Conservation (phyloP, 441 rosid species). For the Gossypium davidsonii region DNA sequence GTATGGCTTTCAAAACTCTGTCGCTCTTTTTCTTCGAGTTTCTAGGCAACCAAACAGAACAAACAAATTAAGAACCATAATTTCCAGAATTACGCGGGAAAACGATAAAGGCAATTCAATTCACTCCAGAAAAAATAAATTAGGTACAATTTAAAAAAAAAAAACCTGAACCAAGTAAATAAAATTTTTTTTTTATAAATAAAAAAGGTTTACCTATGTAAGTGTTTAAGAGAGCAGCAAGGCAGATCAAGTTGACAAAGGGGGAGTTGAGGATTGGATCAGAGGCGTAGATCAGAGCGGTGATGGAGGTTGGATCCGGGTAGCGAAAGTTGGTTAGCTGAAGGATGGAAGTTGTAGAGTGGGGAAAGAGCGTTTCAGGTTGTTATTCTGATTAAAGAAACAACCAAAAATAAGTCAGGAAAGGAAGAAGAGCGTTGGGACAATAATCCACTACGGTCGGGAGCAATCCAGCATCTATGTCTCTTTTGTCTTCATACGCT, state of each 20-base stretch:
- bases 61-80: slow-evolving; percentile 13
- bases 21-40: slow-evolving; percentile 17
- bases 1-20: not conserved
- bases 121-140: not conserved
- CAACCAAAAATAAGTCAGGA: slow-evolving; percentile 13
- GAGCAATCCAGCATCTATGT: not conserved
- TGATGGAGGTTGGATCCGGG: slow-evolving; percentile 8
- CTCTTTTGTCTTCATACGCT: not conserved
- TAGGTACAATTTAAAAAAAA: not conserved
- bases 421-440: slow-evolving; percentile 2
- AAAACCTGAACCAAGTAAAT: not conserved
- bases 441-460: not conserved
- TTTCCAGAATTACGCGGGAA: slow-evolving; percentile 4
- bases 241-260: slow-evolving; percentile 11
- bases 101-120: slow-evolving; percentile 14
- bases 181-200: not conserved
- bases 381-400: slow-evolving; percentile 22
- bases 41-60: slow-evolving; percentile 26
- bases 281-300: slow-evolving; percentile 34
- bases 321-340: slow-evolving; percentile 11
- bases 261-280: slow-evolving; percentile 21
- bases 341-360: not conserved
- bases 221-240: slow-evolving; percentile 16
- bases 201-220: slow-evolving; percentile 19
- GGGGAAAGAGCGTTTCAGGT: slow-evolving; percentile 15